Base-by-base conservation (phyloP, 1,139 yeast genomes). In the Pichiaceae sp. region DNA sequence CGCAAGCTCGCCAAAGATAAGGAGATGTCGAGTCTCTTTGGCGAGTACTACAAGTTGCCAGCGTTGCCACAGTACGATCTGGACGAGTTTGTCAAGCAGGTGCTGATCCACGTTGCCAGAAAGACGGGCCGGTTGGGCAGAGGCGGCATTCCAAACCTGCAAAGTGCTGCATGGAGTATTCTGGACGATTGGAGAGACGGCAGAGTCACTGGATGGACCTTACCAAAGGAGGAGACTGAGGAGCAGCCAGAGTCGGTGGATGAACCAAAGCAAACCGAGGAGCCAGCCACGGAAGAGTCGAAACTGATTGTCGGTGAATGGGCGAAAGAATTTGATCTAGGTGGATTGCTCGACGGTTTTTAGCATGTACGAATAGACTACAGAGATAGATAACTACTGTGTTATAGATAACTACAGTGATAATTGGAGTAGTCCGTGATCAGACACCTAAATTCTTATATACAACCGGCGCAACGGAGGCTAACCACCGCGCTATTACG, bases 111-210 rank as follows among this genome's bases (percentile, higher is more conserved):
- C 53, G 79, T 91, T 45, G 96, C 98, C 18, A 78, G 98, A 60
- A 75, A 78, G 48, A 79, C 85, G 61, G 99, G 99, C 38, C 75
- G 97, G 59, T 69, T 91, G 46, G 87, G 95, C 36, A 83, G 75
- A 56, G 95, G 96, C 33, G 99, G 98, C 53, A 63, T 91, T 40
- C 96, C 98, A 37, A 87, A 91, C 58, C 60, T 91, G 49, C 79
- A 77, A 40, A 71, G 91, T 44, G 95, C 98, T 11, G 96, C 95
- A 29, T 61, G 74, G 50, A 70, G 85, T 26, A 83, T 91, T 4
- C 70, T 93, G 53, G 85, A 77, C 49, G 99, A 91, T 62, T 93
- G 97, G 97, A 79, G 96, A 63, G 96, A 89, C 60, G 98, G 98
- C 41, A 77, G 94, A 56, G 75, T 91, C 49, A 63, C 80, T 39